Evolutionary conservation across 225 moss, liverwort and hornwort genomes (phyloP).

Genomic region (Asterella californica): DNA sequence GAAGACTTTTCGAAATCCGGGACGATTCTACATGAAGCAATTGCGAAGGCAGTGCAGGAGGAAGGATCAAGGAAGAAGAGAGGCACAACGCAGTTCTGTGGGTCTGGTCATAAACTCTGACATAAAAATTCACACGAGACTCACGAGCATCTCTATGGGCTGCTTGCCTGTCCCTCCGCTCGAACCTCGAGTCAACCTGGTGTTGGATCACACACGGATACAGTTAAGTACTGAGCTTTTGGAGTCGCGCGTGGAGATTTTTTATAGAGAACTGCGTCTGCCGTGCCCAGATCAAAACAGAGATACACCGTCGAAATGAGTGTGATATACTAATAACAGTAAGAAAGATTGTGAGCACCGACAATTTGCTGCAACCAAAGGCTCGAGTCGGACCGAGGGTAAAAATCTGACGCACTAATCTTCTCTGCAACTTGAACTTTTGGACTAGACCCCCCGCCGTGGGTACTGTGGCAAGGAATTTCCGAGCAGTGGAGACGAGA

Average conservation of each 20-base stretch:
- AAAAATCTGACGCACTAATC: too few relatives aligned
- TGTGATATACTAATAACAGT: too few relatives aligned
- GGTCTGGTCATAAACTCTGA: background rate
- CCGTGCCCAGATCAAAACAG: too few relatives aligned
- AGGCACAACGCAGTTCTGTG: background rate
- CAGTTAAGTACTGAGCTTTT: background rate
- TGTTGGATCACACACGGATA: background rate
- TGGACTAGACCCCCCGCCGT: background rate
- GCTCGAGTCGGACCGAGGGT: too few relatives aligned
- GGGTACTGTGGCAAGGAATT: background rate
- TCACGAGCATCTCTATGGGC: background rate
- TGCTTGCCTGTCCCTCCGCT: background rate
- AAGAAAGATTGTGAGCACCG: too few relatives aligned
- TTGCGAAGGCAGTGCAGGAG: background rate
- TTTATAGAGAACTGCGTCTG: too few relatives aligned
- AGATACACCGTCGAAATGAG: too few relatives aligned
- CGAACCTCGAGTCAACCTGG: conserved; percentile 3
- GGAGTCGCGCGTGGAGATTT: too few relatives aligned
- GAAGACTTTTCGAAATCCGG: conserved; percentile 2
- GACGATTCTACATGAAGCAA: conserved; percentile 8
- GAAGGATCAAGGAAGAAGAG: conserved; percentile 8
- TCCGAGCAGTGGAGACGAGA: background rate
- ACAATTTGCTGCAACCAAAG: too few relatives aligned
- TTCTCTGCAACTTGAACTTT: too few relatives aligned
- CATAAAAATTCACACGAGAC: background rate